Percentiles rank a stretch among this genome's conserved stretches.
Evolutionary conservation across 129 eudicot species (phyloP).

Genomic region (Kitagawia praeruptora): DNA sequence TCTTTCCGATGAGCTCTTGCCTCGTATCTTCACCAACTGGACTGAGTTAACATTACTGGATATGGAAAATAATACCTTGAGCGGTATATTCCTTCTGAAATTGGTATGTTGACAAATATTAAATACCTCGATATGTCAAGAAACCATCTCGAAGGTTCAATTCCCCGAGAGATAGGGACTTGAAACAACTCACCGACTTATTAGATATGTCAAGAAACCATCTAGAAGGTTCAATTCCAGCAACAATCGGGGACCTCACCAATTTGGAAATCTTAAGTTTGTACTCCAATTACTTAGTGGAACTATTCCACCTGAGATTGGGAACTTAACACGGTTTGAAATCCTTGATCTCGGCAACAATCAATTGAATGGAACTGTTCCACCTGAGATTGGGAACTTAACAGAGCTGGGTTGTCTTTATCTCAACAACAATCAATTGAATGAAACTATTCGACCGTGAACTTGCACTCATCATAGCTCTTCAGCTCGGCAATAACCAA

Average conservation of each 20-base stretch:
- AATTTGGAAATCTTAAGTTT: conserved; percentile 30
- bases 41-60: conserved; percentile 38
- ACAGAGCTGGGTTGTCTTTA: too few relatives aligned
- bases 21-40: conserved; percentile 45
- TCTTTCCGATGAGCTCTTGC: conserved; percentile 7
- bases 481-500: too few relatives aligned
- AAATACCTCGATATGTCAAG: conserved; percentile 30
- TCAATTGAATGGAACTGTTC: too few relatives aligned
- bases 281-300: conserved; percentile 46
- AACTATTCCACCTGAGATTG: conserved; percentile 43
- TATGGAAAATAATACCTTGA: conserved; percentile 45
- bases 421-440: too few relatives aligned
- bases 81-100: conserved; percentile 49
- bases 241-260: conserved; percentile 25
- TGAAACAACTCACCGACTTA: too few relatives aligned
- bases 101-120: conserved; percentile 45
- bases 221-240: conserved; percentile 30
- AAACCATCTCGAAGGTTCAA: too few relatives aligned
- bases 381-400: too few relatives aligned
- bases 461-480: too few relatives aligned
- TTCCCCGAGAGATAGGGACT: too few relatives aligned
- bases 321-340: conserved; percentile 34
- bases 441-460: too few relatives aligned
- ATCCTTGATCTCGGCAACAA: too few relatives aligned
- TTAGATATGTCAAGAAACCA: too few relatives aligned